phyloP scores from a whole-genome alignment of 139 green algal genomes.

The Picochlorum sp. region DNA sequence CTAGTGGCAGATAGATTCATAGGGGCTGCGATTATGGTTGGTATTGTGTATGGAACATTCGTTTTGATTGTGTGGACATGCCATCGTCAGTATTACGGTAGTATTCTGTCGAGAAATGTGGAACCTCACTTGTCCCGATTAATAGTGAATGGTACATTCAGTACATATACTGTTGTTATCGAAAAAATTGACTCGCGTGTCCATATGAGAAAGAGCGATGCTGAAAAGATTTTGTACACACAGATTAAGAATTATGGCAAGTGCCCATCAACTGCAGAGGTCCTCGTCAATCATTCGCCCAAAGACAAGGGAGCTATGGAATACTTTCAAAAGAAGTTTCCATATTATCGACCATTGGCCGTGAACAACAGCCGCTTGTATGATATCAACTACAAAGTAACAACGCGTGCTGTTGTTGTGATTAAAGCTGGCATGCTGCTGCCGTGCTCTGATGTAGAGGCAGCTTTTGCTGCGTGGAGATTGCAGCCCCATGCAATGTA shows the following conservation, averaged over 20 bases:
- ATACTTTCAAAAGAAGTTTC: slow-evolving; percentile 28
- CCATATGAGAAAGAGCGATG: too few relatives aligned
- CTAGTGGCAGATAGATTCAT: background rate
- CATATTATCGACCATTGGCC: slow-evolving; percentile 24
- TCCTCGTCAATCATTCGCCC: slow-evolving; percentile 21
- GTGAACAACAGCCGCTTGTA: slow-evolving; percentile 42
- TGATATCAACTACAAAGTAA: slow-evolving; percentile 19
- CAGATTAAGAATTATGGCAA: slow-evolving; percentile 39
- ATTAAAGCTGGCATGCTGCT: slow-evolving; percentile 38
- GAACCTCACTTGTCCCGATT: background rate
- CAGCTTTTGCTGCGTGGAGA: slow-evolving; percentile 23
- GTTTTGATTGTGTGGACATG: background rate
- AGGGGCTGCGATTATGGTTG: background rate
- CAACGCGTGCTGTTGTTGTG: slow-evolving; percentile 28
- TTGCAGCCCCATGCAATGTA: slow-evolving; percentile 13
- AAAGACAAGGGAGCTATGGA: background rate
- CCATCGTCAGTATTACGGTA: background rate
- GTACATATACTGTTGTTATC: slow-evolving; percentile 30
- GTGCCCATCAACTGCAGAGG: slow-evolving; percentile 34
- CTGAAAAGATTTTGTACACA: slow-evolving; percentile 22
- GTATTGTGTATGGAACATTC: background rate
- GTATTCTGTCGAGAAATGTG: background rate
- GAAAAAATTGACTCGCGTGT: slow-evolving; percentile 29
- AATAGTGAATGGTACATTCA: slow-evolving; percentile 2
- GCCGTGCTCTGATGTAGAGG: slow-evolving; percentile 30